Percentiles rank a stretch among this genome's conserved stretches.
Evolutionary conservation across 2,329 filamentous ascomycete genomes (phyloP).

Genomic region (Paracamarosporium sp.): DNA sequence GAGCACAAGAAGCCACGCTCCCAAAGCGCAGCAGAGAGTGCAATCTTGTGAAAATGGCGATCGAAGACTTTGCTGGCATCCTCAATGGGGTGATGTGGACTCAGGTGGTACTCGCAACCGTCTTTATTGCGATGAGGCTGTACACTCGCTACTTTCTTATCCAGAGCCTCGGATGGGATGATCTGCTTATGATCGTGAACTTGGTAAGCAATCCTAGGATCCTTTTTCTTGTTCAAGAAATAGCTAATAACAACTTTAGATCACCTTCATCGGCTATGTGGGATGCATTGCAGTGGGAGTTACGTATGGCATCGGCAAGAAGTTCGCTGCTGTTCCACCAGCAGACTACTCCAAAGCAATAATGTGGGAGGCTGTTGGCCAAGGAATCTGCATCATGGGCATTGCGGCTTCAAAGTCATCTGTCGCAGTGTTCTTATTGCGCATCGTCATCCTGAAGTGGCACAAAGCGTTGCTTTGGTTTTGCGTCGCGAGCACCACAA

Average conservation of each 20-base stretch:
- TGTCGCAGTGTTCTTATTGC: conserved; percentile 38
- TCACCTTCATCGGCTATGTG: conserved; percentile 33
- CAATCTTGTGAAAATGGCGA: conserved; percentile 21
- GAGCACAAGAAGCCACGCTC: background rate
- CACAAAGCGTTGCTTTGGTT: conserved; percentile 39
- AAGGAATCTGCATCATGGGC: conserved; percentile 39
- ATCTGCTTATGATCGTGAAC: conserved; percentile 35
- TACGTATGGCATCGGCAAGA: conserved; percentile 35
- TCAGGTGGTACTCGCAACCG: conserved; percentile 29
- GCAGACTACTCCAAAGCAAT: conserved; percentile 37
- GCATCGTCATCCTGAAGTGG: conserved; percentile 37
- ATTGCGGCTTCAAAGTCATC: conserved; percentile 39
- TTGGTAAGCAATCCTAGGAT: conserved; percentile 18
- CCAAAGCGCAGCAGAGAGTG: background rate
- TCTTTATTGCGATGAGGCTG: conserved; percentile 33
- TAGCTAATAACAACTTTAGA: conserved; percentile 16
- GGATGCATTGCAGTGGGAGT: conserved; percentile 32
- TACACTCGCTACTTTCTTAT: conserved; percentile 39
- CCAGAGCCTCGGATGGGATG: conserved; percentile 36
- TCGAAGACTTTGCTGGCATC: conserved; percentile 28
- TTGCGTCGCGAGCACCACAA: conserved; percentile 33
- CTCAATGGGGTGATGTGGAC: conserved; percentile 40
- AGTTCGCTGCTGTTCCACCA: conserved; percentile 26
- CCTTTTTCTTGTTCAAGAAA: background rate
- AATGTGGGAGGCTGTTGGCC: conserved; percentile 40